Evolutionary conservation across 2,329 filamentous ascomycete species (phyloP), one percentile per base, ranked within the genome.

Genomic region (Beauveria asiatica): DNA sequence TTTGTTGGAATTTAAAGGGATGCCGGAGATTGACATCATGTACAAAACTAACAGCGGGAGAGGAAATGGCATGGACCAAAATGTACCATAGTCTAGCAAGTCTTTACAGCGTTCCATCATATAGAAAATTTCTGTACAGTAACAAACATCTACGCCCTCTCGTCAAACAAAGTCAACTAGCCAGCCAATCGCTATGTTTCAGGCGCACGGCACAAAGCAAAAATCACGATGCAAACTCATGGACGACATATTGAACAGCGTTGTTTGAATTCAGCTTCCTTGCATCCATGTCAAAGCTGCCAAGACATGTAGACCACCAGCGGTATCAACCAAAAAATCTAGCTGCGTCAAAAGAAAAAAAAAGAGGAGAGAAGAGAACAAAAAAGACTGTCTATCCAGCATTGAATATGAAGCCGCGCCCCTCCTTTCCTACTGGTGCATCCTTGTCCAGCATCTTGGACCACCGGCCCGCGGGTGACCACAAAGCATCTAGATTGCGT

Each of bases 241-340:
- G 11, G 5, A 37, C 9, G 33, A 16, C 11, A 37, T 13, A 13
- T 37, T 37, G 11, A 37, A 37, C 11, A 37, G n/a, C 25, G 7
- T 48, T 33, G 17, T 33, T 37, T n/a, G 16, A 42, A 57, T 49
- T 37, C 54, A 49, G 45, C 44, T 49, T 57, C 44, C 44, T 49
- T 39, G 30, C 39, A 49, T 49, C 33, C 54, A 57, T 49, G 54
- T 37, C 42, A 45, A 46, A 33, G 41, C 44, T 57, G 54, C 42
- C 30, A 41, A 21, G 44, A 25, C 27, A 37, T 23, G 33, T 27
- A 56, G 19, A 33, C 42, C 54, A 48, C 33, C 46, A 58, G 46
- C 56, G 46, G 56, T 51, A 42, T 62, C 62, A 65, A 63, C 64
- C 65, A 63, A 68, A 62, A 53, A 54, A 48, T 46, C 57, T 51